Conservation (phyloP, 2,329 filamentous ascomycete species). For the Intubia oerlemansii region DNA sequence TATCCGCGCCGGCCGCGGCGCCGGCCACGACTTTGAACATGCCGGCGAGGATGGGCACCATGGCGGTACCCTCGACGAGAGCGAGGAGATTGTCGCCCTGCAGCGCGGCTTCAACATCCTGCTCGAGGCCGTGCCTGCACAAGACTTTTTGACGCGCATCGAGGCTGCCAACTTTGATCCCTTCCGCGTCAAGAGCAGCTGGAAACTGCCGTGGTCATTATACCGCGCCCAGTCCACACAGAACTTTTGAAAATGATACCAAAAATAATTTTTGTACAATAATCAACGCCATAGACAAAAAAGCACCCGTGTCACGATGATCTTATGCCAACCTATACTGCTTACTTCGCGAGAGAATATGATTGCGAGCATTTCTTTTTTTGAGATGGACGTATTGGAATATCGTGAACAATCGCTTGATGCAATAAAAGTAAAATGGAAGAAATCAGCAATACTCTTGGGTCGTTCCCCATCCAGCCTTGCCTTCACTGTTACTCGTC, state of each 20-base stretch:
- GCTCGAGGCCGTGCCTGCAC: constrained; percentile 58
- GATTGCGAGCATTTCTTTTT: too few species aligned
- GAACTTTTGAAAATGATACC: constrained; percentile 17
- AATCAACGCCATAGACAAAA: too few species aligned
- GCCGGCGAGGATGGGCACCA: constrained; percentile 48
- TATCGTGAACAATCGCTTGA: too few species aligned
- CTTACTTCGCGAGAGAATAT: too few species aligned
- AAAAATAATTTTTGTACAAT: constrained; percentile 2
- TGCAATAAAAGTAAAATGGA: too few species aligned
- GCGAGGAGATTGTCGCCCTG: constrained; percentile 24
- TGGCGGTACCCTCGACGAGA: constrained; percentile 10
- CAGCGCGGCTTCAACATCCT: constrained; percentile 52
- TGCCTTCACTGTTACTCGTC: too few species aligned
- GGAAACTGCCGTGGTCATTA: constrained; percentile 69
- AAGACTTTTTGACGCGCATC: constrained; percentile 56
- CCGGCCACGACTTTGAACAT: constrained; percentile 80
- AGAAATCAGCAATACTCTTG: too few species aligned
- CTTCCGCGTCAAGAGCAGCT: constrained; percentile 46
- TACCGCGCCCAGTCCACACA: constrained; percentile 30
- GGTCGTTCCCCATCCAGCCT: too few species aligned
- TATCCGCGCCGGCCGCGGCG: constrained; percentile 47
- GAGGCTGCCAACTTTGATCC: constrained; percentile 70
- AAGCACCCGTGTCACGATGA: too few species aligned
- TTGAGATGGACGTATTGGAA: too few species aligned
- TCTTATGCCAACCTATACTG: too few species aligned